phyloP scores from a whole-genome alignment of 75 land plant genomes.

The Sequoia sempervirens region DNA sequence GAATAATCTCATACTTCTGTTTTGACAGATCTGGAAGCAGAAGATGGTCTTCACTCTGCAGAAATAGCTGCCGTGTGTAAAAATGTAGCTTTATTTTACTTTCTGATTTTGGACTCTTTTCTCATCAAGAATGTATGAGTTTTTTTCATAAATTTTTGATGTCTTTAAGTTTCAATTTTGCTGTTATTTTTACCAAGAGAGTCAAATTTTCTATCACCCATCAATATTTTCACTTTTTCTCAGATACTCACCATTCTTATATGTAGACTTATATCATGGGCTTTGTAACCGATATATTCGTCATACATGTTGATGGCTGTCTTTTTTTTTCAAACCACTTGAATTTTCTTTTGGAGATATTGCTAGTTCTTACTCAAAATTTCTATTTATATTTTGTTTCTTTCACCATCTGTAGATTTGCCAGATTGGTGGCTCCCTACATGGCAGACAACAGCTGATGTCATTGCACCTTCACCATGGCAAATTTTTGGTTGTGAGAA shows the following conservation, averaged over 20 bases:
- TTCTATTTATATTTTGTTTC: not conserved
- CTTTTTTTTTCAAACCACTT: not conserved
- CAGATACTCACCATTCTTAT: not conserved
- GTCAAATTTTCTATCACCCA: not conserved
- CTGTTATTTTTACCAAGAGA: not conserved
- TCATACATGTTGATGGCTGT: not conserved
- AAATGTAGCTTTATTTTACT: not conserved
- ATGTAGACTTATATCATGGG: not conserved
- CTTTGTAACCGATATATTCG: not conserved
- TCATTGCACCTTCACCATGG: conserved; percentile 76
- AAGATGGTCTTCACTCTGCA: not conserved
- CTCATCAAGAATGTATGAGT: not conserved
- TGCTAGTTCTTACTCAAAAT: not conserved
- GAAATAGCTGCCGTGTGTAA: not conserved
- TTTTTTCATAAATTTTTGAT: not conserved
- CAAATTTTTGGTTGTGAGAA: conserved; percentile 86
- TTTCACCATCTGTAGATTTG: conserved; percentile 12
- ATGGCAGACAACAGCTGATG: conserved; percentile 27
- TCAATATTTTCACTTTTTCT: not conserved
- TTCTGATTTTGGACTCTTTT: not conserved
- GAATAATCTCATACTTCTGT: not conserved
- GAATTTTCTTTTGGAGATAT: not conserved
- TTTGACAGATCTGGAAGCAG: conserved; percentile 7
- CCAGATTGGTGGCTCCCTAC: conserved; percentile 27
- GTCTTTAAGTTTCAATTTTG: not conserved